Percentiles rank a stretch among this genome's conserved stretches.
phyloP scores from a whole-genome alignment of 441 rosid species.

The Lepidium campestre region DNA sequence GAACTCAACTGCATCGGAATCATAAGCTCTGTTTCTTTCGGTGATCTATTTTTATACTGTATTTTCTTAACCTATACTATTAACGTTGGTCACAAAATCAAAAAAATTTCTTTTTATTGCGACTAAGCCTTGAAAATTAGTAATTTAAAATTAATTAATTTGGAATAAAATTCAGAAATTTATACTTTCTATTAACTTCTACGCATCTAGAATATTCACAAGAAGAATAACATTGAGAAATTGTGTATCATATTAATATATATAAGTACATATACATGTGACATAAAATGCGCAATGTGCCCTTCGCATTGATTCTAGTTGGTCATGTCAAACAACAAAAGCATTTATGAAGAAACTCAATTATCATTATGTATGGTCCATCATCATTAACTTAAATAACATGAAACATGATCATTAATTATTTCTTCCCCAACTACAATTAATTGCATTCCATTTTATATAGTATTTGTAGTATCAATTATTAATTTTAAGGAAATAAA shows the following conservation, averaged over 20 bases:
- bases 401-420: slow-evolving; percentile 10
- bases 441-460: not conserved
- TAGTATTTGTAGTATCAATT: slow-evolving; percentile 3
- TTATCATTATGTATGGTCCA: not conserved
- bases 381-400: slow-evolving; percentile 13
- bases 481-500: not conserved
- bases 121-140: not conserved
- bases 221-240: not conserved
- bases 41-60: too few species aligned
- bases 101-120: too few species aligned
- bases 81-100: too few species aligned
- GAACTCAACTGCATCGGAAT: not conserved
- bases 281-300: slow-evolving; percentile 11
- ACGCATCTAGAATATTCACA: too few species aligned
- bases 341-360: not conserved
- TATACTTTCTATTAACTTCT: not conserved
- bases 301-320: slow-evolving; percentile 19
- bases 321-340: slow-evolving; percentile 21
- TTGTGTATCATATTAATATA: not conserved
- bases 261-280: not conserved
- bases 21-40: slow-evolving; percentile 6
- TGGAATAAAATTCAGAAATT: not conserved
- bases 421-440: slow-evolving; percentile 1
- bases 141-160: not conserved
- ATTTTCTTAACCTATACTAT: too few species aligned